These are phyloP conservation scores for Penicillium sp. DNA, from an alignment of 2,329 filamentous ascomycete species.

Conservation along the genomic window DNA sequence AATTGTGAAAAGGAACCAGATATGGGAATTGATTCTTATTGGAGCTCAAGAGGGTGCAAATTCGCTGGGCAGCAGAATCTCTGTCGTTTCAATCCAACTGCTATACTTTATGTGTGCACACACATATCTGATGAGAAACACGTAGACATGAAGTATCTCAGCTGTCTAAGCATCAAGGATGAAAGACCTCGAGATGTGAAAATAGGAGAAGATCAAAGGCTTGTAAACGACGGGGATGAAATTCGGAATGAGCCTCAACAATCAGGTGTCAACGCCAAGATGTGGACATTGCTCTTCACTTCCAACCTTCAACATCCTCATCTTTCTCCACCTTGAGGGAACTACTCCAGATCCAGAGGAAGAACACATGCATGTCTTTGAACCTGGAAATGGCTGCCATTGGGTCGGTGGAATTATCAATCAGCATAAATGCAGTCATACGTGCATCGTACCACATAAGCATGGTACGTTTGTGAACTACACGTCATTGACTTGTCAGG, in stretches of 20 bases:
- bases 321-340: too few relatives aligned
- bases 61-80: not conserved
- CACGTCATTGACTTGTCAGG: conserved; percentile 7
- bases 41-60: not conserved
- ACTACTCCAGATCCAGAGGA: not conserved
- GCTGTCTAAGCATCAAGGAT: not conserved
- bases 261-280: not conserved
- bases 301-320: not conserved
- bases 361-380: not conserved
- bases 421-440: not conserved
- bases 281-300: not conserved
- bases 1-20: too few relatives aligned
- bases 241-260: not conserved
- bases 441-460: not conserved
- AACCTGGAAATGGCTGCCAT: not conserved
- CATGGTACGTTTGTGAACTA: not conserved
- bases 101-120: not conserved
- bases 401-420: not conserved
- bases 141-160: not conserved
- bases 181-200: too few relatives aligned
- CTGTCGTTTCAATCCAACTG: not conserved
- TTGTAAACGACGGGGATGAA: not conserved
- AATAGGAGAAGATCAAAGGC: not conserved
- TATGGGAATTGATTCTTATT: not conserved
- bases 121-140: not conserved